phyloP scores from a whole-genome alignment of 2,329 filamentous ascomycete genomes.

The Neocatenulostroma microsporum region DNA sequence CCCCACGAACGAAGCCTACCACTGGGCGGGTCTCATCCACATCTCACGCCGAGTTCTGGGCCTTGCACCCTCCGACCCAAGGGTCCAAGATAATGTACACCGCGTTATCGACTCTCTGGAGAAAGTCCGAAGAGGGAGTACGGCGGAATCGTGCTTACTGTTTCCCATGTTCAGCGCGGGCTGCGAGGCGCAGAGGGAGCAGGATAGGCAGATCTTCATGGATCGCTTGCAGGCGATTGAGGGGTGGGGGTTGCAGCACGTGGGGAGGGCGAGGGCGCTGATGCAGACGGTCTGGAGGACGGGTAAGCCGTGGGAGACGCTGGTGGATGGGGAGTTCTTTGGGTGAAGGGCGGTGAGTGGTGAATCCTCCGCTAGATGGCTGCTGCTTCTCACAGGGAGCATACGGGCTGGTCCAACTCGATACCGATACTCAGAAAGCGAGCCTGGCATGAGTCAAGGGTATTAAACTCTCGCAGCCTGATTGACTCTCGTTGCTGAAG shows the following conservation, averaged over 20 bases:
- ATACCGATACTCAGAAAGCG: no score
- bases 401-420: no score
- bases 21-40: conserved; percentile 70
- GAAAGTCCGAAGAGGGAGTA: conserved; percentile 57
- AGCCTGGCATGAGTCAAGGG: no score
- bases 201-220: conserved; percentile 54
- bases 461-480: no score
- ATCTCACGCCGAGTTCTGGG: conserved; percentile 66
- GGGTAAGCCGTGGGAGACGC: conserved; percentile 59
- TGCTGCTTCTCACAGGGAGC: no score
- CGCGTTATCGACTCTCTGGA: conserved; percentile 57
- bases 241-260: conserved; percentile 68
- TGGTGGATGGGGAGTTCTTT: conserved; percentile 61
- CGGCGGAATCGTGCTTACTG: conserved; percentile 65
- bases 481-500: no score
- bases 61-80: conserved; percentile 47
- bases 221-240: conserved; percentile 61
- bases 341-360: conserved; percentile 38
- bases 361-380: not conserved
- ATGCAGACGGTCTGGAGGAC: conserved; percentile 65
- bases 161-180: conserved; percentile 81
- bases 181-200: conserved; percentile 56
- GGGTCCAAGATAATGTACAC: conserved; percentile 56
- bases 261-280: conserved; percentile 50
- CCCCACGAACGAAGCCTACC: conserved; percentile 69